Evolutionary conservation across 2,329 filamentous ascomycete species (phyloP), one percentile per base, ranked within the genome.

Genomic region (Colletotrichum filicis): DNA sequence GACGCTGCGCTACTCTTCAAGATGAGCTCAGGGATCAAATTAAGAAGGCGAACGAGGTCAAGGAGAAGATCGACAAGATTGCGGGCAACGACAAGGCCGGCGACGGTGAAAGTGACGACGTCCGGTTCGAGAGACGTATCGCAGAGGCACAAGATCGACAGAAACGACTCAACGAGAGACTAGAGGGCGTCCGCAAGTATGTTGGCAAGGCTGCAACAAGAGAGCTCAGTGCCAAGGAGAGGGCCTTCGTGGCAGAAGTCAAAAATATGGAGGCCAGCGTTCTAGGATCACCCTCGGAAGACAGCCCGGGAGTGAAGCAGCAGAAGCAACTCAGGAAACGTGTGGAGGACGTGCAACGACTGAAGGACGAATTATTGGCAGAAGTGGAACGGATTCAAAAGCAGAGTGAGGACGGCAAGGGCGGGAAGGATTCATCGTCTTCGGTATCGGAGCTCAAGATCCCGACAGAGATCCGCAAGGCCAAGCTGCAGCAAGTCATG

Each of bases 21-120:
- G 84, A 86, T 22, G 93, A 95, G 78, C 86, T 95, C 55, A 86
- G 85, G 75, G 89, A 91, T 74, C 93, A 95, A 79, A 88, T 95
- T 28, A 84, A 83, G 74, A 91, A 92, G 76, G 91, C 90, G 32
- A 89, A 90, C 66, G 89, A 93, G 77, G 87, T 94, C 53, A 90
- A 90, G 78, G 84, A 86, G 52, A 90, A 90, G 76, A 90, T 95
- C 35, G 92, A 95, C 75, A 86, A 86, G 53, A 89, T 94, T 71
- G 90, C 88, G 6, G 90, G 90, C 4, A 87, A 88, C 56, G 90
- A 92, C 71, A 85, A 85, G 24, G 84, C 83, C 24, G 87, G 85
- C 6, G 83, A 86, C 37, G 85, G 85, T 24, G 87, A 89, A 71
- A 81, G 84, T 12, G 88, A 87, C 70, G 88, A 89, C 63, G 85